Conservation (phyloP, 2,329 filamentous ascomycete species). For the Fusarium miscanthi region DNA sequence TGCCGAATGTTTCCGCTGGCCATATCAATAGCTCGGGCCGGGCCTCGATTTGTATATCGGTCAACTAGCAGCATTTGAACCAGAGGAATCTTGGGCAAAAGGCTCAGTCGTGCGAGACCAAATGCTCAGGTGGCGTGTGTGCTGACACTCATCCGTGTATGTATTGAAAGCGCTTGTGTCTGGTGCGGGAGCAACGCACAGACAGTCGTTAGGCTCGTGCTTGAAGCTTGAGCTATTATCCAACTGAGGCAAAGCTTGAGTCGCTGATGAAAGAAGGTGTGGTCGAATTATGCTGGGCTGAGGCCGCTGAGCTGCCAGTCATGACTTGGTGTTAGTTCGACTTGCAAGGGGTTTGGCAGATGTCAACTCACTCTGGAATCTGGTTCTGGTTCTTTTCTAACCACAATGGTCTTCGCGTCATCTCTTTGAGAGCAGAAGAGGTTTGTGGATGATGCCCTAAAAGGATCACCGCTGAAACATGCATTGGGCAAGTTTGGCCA, state of each 20-base stretch:
- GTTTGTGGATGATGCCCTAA: slow-evolving; percentile 2
- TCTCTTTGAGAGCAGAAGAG: slow-evolving; percentile 5
- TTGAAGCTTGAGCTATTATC: slow-evolving; percentile 33
- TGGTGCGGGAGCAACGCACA: slow-evolving; percentile 34
- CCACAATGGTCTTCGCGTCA: slow-evolving; percentile 7
- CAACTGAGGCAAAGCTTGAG: slow-evolving; percentile 37
- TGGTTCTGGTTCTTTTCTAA: slow-evolving; percentile 11
- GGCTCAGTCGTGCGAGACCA: slow-evolving; percentile 29
- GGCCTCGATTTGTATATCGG: slow-evolving; percentile 37
- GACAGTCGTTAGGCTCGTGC: slow-evolving; percentile 41
- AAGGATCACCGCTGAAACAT: slow-evolving; percentile 3
- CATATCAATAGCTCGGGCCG: slow-evolving; percentile 41
- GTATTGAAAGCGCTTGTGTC: slow-evolving; percentile 27
- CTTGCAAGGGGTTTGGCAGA: slow-evolving; percentile 36
- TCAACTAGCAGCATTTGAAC: slow-evolving; percentile 19
- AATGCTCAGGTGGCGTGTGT: slow-evolving; percentile 25
- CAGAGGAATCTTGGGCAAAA: slow-evolving; percentile 13
- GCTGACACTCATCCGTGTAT: slow-evolving; percentile 19
- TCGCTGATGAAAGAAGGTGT: slow-evolving; percentile 32
- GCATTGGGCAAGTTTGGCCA: neutral
- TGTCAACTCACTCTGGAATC: slow-evolving; percentile 14
- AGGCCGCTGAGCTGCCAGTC: neutral
- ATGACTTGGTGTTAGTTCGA: slow-evolving; percentile 28
- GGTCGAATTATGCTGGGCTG: slow-evolving; percentile 20
- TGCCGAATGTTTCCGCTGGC: slow-evolving; percentile 17